Percentiles rank a stretch among this genome's conserved stretches.
Evolutionary conservation across 208 protist genomes (phyloP).

Genomic region (Crithidia bombi): DNA sequence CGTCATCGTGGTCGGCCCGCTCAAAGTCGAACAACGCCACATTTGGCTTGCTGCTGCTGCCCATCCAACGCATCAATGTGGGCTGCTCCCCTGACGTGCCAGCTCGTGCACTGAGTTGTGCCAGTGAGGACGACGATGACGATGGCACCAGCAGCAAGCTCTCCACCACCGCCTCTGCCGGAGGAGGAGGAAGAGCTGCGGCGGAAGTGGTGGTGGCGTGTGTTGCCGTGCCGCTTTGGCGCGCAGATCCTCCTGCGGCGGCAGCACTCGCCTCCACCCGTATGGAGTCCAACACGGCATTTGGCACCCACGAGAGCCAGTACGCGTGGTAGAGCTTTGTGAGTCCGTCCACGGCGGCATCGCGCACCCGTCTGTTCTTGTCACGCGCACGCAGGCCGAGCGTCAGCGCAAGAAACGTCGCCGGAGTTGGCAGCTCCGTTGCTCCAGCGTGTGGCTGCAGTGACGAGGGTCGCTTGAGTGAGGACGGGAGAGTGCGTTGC

Average conservation of each 20-base stretch:
- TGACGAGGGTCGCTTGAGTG: no score
- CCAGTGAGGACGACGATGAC: not conserved
- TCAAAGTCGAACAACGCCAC: conserved; percentile 73
- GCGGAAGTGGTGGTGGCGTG: conserved; percentile 17
- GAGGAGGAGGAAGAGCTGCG: no score
- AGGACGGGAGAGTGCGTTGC: no score
- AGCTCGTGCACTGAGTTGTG: no score
- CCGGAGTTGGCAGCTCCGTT: not conserved
- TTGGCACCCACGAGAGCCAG: conserved; percentile 63
- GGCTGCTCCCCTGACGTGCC: not conserved
- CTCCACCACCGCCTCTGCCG: conserved; percentile 52
- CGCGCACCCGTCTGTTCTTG: conserved; percentile 64
- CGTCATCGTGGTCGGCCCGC: not conserved
- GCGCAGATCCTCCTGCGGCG: not conserved
- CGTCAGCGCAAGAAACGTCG: conserved; percentile 39
- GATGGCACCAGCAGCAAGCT: conserved; percentile 46
- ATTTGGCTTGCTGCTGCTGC: not conserved
- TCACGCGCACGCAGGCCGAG: conserved; percentile 67
- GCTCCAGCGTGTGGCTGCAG: not conserved
- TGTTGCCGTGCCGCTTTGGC: not conserved
- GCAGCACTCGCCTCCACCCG: conserved; percentile 40
- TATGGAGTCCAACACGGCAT: conserved; percentile 47
- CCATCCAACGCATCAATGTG: conserved; percentile 13
- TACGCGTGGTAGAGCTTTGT: conserved; percentile 53
- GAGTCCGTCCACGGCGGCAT: conserved; percentile 57